Evolutionary conservation across 441 rosid genomes (phyloP), one percentile per base, ranked within the genome.

Genomic region (Mallotus repandus): DNA sequence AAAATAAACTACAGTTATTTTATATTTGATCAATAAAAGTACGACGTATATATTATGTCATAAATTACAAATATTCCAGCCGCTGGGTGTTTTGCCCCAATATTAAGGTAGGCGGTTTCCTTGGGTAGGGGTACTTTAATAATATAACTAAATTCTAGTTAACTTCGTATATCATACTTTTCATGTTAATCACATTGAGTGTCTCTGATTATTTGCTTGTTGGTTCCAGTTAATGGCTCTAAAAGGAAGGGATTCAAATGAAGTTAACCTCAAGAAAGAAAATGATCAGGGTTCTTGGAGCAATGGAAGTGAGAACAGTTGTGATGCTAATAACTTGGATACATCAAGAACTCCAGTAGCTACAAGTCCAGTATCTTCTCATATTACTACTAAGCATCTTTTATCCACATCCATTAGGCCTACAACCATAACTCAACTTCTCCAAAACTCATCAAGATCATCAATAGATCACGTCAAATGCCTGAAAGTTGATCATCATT

Each of bases 301-400:
- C 90, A 89, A 90, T 76, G 95, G 90, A 66, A 90, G 97, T 70
- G 91, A 89, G 4, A 87, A 79, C 79, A 87, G 89, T 72, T 86
- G 84, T 41, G 98, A 89, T 76, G 78, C 85, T 62, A 89, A 89
- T 57, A 90, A 91, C 81, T 66, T 86, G 22, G 91, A 85, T 64
- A 70, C 81, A 13, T 84, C 92, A 66, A 85, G 87, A 76, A 78
- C 79, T 71, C 77, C 85, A 77, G 80, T 76, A 14, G 82, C 77
- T 66, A 81, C 82, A 54, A 87, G 87, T 52, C 87, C 87, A 4
- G 78, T 75, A 1, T 76, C 89, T 18, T 81, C 86, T 14, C 84
- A 83, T 63, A 63, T 79, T 65, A 84, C 75, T 59, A 76, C 83
- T 38, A 84, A 76, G 69, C 82, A 85, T 25, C 86, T 86, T 35